Evolutionary conservation across 257 asterid genomes (phyloP), one percentile per base, ranked within the genome.

Genomic region (Nyctanthes arbortristis): DNA sequence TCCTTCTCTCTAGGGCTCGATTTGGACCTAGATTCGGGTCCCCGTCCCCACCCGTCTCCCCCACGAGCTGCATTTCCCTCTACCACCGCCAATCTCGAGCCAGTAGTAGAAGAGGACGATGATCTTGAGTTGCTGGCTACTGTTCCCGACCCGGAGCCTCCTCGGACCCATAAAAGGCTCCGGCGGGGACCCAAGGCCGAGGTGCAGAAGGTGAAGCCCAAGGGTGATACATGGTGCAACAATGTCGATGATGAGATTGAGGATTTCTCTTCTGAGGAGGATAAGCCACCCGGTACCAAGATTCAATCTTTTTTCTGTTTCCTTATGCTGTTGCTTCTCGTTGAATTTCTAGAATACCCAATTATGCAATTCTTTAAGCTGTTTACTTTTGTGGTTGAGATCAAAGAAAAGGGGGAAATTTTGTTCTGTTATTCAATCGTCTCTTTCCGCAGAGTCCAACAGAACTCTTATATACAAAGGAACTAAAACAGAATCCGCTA

Each of bases 201-300:
- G 56, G 59, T 40, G 52, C 74, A 63, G 67, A 80, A 70, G 27
- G 47, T n/a, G 37, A 61, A 72, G 47, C 12, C 59, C 36, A 71
- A 54, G 25, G 74, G 30, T 43, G 49, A 61, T 66, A 72, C 24
- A 11, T 32, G 71, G 72, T 60, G 75, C 73, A 65, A 75, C 68
- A n/a, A n/a, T n/a, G 81, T 66, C 55, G 92, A 85, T 61, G 98
- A 93, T 63, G 98, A 90, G 31, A 93, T 93, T 71, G 99, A 93
- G 76, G 89, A 76, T 18, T 91, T 89, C 63, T 92, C 96, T 71
- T 87, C 95, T 18, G 89, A 90, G 56, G 97, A 91, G 31, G 97
- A 85, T 54, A 75, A 27, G 70, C 70, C 69, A 5, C 57, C 57
- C 74, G 96, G 96, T 89, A 74, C 43, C 35, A 65, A n/a, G 3